A percentile compares a stretch with the other conserved stretches of the same genome.
phyloP scores from a whole-genome alignment of 2,329 filamentous ascomycete species.

The Talaromyces sp. region DNA sequence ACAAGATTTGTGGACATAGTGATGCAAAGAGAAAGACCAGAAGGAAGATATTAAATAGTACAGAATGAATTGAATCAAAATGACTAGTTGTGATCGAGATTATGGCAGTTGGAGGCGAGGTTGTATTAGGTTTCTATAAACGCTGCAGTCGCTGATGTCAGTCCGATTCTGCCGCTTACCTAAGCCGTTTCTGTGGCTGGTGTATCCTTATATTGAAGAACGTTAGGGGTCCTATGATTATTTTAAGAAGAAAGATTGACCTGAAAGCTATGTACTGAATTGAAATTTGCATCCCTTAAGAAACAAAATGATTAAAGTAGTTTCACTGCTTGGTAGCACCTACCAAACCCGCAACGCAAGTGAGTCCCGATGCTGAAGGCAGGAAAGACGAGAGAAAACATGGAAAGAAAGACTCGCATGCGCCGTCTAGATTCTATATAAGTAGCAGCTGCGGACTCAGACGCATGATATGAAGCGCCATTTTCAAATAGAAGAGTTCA shows the following conservation, averaged over 20 bases:
- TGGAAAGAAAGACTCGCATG: background rate
- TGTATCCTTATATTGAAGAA: background rate
- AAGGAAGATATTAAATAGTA: background rate
- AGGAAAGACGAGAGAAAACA: background rate
- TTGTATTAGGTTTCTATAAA: background rate
- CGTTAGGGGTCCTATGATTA: background rate
- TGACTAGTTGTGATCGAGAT: background rate
- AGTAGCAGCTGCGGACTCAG: background rate
- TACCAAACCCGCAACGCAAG: background rate
- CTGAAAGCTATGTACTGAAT: background rate
- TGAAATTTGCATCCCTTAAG: background rate
- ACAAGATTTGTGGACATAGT: conserved; percentile 5
- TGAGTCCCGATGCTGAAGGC: background rate
- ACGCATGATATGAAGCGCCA: background rate
- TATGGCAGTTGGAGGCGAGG: background rate
- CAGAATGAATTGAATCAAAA: background rate
- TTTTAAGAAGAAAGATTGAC: background rate
- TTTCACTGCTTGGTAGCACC: background rate
- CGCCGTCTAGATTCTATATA: conserved; percentile 5
- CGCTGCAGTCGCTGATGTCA: conserved; percentile 2
- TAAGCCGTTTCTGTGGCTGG: background rate
- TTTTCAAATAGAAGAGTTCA: background rate
- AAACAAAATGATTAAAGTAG: background rate
- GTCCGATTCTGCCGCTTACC: background rate
- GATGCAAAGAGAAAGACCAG: background rate